A percentile compares a stretch with the other conserved stretches of the same genome.
These are phyloP conservation scores for Suillus luteus DNA, from an alignment of 768 basidiomycete genomes.

Conservation along the genomic window DNA sequence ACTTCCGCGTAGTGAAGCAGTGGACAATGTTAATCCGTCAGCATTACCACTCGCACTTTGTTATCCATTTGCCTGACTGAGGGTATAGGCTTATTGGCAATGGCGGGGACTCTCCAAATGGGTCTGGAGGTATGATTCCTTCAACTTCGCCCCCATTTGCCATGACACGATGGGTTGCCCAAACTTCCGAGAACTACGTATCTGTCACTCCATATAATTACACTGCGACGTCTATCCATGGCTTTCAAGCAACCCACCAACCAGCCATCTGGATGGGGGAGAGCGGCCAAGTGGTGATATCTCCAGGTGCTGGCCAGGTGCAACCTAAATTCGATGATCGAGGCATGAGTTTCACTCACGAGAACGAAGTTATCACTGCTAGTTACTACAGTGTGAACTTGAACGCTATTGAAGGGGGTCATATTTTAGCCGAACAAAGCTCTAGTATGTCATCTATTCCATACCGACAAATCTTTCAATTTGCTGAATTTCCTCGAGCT, in stretches of 20 bases:
- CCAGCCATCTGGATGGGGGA: constrained; percentile 93
- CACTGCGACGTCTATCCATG: constrained; percentile 60
- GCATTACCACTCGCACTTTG: constrained; percentile 16
- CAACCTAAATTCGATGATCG: constrained; percentile 58
- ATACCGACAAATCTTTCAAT: not conserved
- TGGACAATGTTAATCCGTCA: constrained; percentile 51
- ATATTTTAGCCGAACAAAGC: constrained; percentile 57
- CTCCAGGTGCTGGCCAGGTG: constrained; percentile 56
- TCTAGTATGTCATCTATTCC: constrained; percentile 48
- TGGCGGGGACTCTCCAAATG: constrained; percentile 68
- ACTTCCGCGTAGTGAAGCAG: constrained; percentile 37
- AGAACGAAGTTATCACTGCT: constrained; percentile 53
- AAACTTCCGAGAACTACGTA: constrained; percentile 76
- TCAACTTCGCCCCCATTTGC: constrained; percentile 78
- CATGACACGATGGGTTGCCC: constrained; percentile 86
- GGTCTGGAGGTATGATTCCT: constrained; percentile 78
- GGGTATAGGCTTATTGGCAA: constrained; percentile 61
- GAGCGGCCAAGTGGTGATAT: constrained; percentile 61
- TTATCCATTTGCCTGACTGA: not conserved
- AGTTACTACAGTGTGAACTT: constrained; percentile 61
- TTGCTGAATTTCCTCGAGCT: constrained; percentile 39
- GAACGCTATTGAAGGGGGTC: constrained; percentile 52
- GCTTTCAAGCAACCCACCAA: constrained; percentile 80
- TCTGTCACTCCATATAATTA: constrained; percentile 73
- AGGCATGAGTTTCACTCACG: constrained; percentile 53